A percentile compares a stretch with the other conserved stretches of the same genome.
These are phyloP conservation scores for Trichoderma asperelloides DNA, from an alignment of 495 filamentous ascomycete species.

Conservation along the genomic window DNA sequence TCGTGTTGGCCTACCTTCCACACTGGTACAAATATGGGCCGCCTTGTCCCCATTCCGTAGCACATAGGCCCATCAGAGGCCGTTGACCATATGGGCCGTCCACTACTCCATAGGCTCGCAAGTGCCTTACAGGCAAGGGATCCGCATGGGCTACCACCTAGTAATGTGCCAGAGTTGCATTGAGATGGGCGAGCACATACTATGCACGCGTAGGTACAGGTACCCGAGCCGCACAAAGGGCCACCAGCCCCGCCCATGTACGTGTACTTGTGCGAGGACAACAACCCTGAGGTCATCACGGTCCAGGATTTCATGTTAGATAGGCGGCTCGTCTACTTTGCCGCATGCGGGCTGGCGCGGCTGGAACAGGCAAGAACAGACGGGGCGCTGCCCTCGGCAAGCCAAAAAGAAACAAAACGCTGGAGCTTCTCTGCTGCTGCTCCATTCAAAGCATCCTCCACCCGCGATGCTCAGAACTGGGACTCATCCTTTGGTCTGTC, in stretches of 20 bases:
- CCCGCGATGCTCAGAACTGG: too few relatives aligned
- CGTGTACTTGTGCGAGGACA: not conserved
- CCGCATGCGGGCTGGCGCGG: not conserved
- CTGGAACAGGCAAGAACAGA: not conserved
- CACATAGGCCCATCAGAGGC: too few relatives aligned
- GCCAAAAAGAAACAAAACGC: not conserved
- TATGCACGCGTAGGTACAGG: not conserved
- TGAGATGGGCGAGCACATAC: conserved; percentile 1
- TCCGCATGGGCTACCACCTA: not conserved
- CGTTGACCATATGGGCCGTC: too few relatives aligned
- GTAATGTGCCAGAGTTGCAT: not conserved
- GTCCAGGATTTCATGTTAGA: not conserved
- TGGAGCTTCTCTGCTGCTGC: not conserved
- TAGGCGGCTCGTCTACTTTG: not conserved
- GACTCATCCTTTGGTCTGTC: not conserved
- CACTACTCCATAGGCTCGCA: not conserved
- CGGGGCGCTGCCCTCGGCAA: not conserved
- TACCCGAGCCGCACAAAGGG: not conserved
- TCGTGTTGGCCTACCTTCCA: too few relatives aligned
- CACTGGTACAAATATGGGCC: too few relatives aligned
- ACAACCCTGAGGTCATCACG: not conserved
- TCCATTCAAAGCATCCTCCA: not conserved
- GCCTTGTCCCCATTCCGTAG: too few relatives aligned
- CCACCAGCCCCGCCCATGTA: not conserved
- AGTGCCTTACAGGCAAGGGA: not conserved